Conservation (phyloP, 1,284 basidiomycete species). For the Rhodotorula sp. region DNA sequence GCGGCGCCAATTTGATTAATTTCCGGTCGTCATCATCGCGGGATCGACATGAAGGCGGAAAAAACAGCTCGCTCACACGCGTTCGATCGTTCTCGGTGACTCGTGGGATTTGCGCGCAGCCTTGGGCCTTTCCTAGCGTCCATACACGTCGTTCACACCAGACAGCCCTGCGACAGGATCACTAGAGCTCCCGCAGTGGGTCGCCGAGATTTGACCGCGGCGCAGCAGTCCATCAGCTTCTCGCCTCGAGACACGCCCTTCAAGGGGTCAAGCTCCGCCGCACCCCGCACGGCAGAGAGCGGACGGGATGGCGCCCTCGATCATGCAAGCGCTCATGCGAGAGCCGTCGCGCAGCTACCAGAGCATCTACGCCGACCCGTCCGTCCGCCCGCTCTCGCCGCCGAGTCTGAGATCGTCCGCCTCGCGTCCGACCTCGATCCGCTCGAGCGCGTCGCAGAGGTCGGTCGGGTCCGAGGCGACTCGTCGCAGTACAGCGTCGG, state of each 20-base stretch:
- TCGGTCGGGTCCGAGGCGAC: slow-evolving; percentile 3
- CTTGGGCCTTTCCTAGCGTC: not conserved
- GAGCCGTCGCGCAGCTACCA: slow-evolving; percentile 29
- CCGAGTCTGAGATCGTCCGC: not conserved
- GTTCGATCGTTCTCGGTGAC: slow-evolving; percentile 1
- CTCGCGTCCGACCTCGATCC: slow-evolving; percentile 14
- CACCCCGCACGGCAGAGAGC: not conserved
- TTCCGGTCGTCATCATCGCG: not conserved
- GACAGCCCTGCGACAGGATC: too few species aligned
- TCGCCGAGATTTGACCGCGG: too few species aligned
- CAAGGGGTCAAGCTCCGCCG: not conserved
- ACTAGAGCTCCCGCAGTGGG: too few species aligned
- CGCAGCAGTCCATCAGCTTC: too few species aligned
- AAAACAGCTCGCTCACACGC: not conserved
- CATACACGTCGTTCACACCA: too few species aligned
- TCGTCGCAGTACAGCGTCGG: not conserved
- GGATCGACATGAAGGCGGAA: not conserved
- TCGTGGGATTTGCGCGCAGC: not conserved
- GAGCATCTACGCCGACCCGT: slow-evolving; percentile 19
- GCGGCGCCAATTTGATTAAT: not conserved
- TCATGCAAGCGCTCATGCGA: slow-evolving; percentile 29
- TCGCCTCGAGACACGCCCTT: too few species aligned
- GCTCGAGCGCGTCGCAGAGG: slow-evolving; percentile 12
- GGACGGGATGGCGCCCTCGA: slow-evolving; percentile 8
- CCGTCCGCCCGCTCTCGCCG: slow-evolving; percentile 7